Base-by-base conservation (phyloP, 768 basidiomycete species). In the Boletus sp. region DNA sequence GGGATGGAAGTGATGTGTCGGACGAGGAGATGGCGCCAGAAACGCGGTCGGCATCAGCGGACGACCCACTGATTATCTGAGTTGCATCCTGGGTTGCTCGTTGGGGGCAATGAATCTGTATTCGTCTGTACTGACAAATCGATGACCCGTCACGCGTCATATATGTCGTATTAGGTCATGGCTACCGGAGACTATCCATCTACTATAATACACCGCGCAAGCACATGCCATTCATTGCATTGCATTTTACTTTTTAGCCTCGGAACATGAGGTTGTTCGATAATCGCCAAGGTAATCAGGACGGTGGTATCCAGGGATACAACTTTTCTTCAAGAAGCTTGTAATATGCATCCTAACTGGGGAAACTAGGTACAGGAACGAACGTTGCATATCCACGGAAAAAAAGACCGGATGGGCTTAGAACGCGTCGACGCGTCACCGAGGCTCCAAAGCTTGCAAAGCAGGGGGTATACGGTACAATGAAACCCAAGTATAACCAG, bases 261-360 rank as follows among this genome's bases (percentile, higher is more conserved):
- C 24, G 18, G 12, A 11, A 20, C 24, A 39, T 20, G 18, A 2
- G n/a, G 24, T 46, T 36, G 8, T 5, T 37, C 28, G 17, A 53
- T 30, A 20, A 45, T 44, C 10, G 17, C 29, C 28, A 47, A 28
- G 40, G 18, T 5, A 7, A 40, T 20, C 14, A 37, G 17, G 20
- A 28, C 29, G 12, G 30, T 50, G 39, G 60, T 62, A 58, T 62
- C 60, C 57, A 59, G 41, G 55, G 50, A 45, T 59, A 59, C 52
- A 37, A 42, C 4, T 18, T 28, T 42, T 15, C 29, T 46, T 54
- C 24, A 32, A 11, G 28, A 40, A 30, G 15, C 11, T 40, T 35
- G 29, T 7, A 40, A 18, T 47, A 5, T 35, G 10, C 41, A 52
- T 51, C n/a, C 33, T 15, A 24, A n/a, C 9, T 5, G 8, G 14